Conservation (phyloP, 1,284 basidiomycete species). For the Rhodotorula sp. region DNA sequence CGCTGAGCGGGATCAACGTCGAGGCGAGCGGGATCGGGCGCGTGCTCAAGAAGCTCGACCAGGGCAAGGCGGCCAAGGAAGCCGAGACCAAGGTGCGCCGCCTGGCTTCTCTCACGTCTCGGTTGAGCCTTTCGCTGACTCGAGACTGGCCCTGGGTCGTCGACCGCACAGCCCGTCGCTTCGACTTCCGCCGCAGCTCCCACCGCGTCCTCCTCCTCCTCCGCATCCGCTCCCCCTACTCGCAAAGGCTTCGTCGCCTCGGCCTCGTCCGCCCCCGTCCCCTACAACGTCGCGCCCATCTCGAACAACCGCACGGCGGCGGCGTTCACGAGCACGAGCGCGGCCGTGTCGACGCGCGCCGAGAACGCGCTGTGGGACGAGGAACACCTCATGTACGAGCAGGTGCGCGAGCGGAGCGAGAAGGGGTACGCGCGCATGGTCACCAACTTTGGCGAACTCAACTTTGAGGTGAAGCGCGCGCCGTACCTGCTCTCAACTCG, state of each 20-base stretch:
- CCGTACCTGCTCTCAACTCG: too few relatives aligned
- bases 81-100: constrained; percentile 9
- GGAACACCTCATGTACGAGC: constrained; percentile 81
- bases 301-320: constrained; percentile 89
- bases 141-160: background rate
- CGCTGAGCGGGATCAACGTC: constrained; percentile 31
- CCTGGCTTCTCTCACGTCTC: background rate
- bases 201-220: background rate
- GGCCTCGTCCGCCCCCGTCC: constrained; percentile 20
- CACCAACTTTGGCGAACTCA: constrained; percentile 25
- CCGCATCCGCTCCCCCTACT: background rate
- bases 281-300: constrained; percentile 88
- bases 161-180: background rate
- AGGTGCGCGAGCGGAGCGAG: constrained; percentile 45
- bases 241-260: background rate
- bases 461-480: constrained; percentile 53
- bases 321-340: constrained; percentile 86
- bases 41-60: constrained; percentile 35
- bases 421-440: constrained; percentile 37
- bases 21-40: constrained; percentile 33
- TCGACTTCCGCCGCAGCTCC: constrained; percentile 15
- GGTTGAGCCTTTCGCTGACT: too few relatives aligned
- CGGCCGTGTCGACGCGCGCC: constrained; percentile 73
- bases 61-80: constrained; percentile 21
- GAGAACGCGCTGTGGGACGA: constrained; percentile 88